Evolutionary conservation across 441 rosid species (phyloP).

Genomic region (Pelargonium citronellum): DNA sequence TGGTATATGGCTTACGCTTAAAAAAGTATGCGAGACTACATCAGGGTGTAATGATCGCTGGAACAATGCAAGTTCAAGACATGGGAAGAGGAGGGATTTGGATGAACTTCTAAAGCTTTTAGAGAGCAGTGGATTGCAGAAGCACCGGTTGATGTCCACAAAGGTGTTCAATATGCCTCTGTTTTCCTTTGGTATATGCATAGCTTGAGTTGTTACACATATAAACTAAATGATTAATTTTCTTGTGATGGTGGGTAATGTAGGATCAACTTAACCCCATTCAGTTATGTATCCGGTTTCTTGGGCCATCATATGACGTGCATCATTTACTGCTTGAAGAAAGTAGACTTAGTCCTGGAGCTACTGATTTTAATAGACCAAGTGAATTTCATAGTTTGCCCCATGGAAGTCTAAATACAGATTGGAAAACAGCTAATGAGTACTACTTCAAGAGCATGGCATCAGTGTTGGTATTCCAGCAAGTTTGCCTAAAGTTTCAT

Average conservation of each 20-base stretch:
- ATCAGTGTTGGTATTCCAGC: conserved; percentile 64
- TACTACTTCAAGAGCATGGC: conserved; percentile 40
- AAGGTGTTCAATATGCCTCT: conserved; percentile 35
- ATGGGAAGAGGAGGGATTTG: conserved; percentile 71
- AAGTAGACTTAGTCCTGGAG: conserved; percentile 33
- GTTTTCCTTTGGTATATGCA: not conserved
- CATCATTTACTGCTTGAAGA: conserved; percentile 53
- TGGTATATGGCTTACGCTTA: conserved; percentile 46
- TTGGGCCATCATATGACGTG: conserved; percentile 62
- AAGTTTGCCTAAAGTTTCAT: conserved; percentile 56
- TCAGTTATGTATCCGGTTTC: conserved; percentile 49
- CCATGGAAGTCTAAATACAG: conserved; percentile 12
- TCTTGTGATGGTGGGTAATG: not conserved
- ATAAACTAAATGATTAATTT: conserved; percentile 10
- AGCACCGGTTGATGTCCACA: conserved; percentile 61
- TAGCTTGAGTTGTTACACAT: not conserved
- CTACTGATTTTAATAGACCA: conserved; percentile 24
- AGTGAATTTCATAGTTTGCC: conserved; percentile 26
- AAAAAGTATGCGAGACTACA: conserved; percentile 24
- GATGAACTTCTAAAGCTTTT: conserved; percentile 71
- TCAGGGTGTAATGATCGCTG: conserved; percentile 54
- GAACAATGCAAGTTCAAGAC: conserved; percentile 50
- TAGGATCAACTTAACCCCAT: conserved; percentile 45
- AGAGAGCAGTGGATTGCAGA: conserved; percentile 67
- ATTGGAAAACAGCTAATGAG: conserved; percentile 55